Base-by-base conservation (phyloP, 768 basidiomycete genomes). In the Podaxis sp. region DNA sequence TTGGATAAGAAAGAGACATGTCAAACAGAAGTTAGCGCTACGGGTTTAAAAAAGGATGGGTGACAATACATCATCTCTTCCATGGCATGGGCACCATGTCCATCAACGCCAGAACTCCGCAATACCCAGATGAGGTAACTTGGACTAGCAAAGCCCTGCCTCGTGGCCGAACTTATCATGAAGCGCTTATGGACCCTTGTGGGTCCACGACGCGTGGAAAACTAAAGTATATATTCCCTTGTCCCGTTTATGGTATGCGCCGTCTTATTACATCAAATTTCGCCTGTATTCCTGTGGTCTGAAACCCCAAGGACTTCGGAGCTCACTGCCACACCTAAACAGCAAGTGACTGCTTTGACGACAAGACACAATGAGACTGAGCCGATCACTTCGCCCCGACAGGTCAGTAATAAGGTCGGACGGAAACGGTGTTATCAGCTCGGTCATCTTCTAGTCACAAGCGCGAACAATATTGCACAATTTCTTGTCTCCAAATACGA, bases 201-300 rank as follows among this genome's bases (percentile, higher is more conserved):
- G 53, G 61, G 61, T 62, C 61, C 61, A 60, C 22, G 51, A 28
- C 48, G 22, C 22, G 36, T 60, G 49, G 22, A 36, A 24, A 2
- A 15, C 39, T 33, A 28, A 30, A 33, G n/a, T n/a, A 19, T 28
- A n/a, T 12, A 4, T n/a, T 4, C 53, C 53, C 11, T 62, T 62
- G 53, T 62, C 19, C 61, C n/a, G 7, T 4, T 30, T 56, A 38
- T 28, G 61, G 53, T 26, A 51, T 12, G 12, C 9, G 22, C 12
- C 26, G 19, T 12, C 49, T 24, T 51, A 24, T 28, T 51, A 51
- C 49, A 12, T 24, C 11, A 24, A 26, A 4, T 13, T 11, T 22
- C 26, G 11, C 33, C 33, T 33, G 33, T 33, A 33, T 33, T 33
- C 33, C 33, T 33, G 33, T 2, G 8, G 30, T 9, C 30, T 33